Evolutionary conservation across 768 basidiomycete genomes (phyloP), one percentile per base, ranked within the genome.

Genomic region (Mrakia blollopis): DNA sequence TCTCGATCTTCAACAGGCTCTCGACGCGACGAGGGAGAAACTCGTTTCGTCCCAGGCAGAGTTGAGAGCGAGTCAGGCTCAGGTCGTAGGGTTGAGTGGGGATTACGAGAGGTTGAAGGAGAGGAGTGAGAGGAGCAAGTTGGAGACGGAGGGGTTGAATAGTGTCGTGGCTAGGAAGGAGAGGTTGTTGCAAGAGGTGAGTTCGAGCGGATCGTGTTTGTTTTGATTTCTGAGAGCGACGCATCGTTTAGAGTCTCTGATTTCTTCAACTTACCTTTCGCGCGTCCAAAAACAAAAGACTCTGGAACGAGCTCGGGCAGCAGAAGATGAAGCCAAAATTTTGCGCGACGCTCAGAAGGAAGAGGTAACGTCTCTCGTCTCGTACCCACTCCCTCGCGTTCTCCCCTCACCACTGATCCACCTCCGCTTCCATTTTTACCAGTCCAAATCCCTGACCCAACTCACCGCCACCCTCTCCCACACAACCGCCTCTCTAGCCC

Each of bases 111-210:
- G 37, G 7, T 23, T 68, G 21, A 68, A 68, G 37, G 65, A 68
- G 23, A 16, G 65, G 10, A 68, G 21, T 35, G 65, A 68, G 18
- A 37, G 65, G 44, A 39, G 21, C 1, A 44, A 39, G n/a, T 23
- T 68, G 6, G 65, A 68, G 37, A 39, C 35, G 18, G 65, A 68
- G 32, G 65, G 65, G 25, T n/a, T 68, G 65, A 68, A 68, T 16
- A 5, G 10, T 39, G 65, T 68, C 1, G 65, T 68, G 10, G 65
- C 65, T 3, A 37, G 65, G 37, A 68, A 68, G 37, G 65, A 68
- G 35, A 39, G 65, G 37, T 41, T 68, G 21, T n/a, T 68, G 35
- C 65, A 68, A 39, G 65, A 68, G 65, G 65, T 68, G 65, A 68
- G 65, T 41, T 35, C 4, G 61, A 28, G 61, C n/a, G n/a, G n/a